These are phyloP conservation scores for Globisporangium solare DNA, from an alignment of 352 stramenopile species.

Conservation along the genomic window DNA sequence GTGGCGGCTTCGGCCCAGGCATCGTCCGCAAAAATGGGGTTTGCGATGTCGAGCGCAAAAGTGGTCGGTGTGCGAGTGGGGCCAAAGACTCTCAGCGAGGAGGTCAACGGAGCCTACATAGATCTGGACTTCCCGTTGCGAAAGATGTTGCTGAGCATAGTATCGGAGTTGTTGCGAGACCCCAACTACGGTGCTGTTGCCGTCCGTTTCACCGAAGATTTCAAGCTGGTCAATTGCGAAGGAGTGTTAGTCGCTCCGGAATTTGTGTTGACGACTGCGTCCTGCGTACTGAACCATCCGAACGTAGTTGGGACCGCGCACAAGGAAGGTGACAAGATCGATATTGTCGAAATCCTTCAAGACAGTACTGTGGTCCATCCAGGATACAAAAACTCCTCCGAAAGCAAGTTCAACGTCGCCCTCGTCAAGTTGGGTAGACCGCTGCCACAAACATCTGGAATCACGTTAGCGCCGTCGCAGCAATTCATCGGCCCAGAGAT, in stretches of 20 bases:
- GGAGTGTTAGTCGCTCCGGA: slow-evolving; percentile 4
- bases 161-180: neutral
- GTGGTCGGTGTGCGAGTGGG: neutral
- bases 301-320: neutral
- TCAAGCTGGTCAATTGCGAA: neutral
- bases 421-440: neutral
- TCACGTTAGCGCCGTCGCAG: neutral
- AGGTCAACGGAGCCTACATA: neutral
- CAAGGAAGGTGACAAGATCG: too few species aligned
- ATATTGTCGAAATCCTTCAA: neutral
- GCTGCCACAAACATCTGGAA: too few species aligned
- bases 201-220: neutral
- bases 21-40: slow-evolving; percentile 4
- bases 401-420: neutral
- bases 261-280: slow-evolving; percentile 10
- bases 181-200: neutral
- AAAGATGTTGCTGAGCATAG: neutral
- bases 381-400: neutral
- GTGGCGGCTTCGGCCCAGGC: neutral
- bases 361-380: neutral
- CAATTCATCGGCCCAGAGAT: neutral
- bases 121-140: neutral
- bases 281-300: neutral
- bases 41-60: neutral
- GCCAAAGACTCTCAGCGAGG: neutral